Evolutionary conservation across 2,329 filamentous ascomycete species (phyloP), one percentile per base, ranked within the genome.

Genomic region (Calonectria henricotiae): DNA sequence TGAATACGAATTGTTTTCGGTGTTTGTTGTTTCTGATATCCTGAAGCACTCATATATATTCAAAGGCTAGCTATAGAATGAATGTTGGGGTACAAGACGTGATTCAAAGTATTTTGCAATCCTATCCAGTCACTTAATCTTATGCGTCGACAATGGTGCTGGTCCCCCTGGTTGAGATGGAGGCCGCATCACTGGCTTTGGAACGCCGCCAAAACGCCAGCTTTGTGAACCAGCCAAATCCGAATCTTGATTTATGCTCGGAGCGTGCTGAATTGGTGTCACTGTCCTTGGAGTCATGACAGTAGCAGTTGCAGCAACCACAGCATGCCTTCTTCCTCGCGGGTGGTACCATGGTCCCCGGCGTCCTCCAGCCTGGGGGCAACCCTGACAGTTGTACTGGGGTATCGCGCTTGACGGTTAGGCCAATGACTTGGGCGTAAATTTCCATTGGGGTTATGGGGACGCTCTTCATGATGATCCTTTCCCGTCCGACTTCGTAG

Each of bases 261-360:
- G 25, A 32, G 17, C 32, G 37, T 25, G 25, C 27, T 5, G 39
- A 30, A 23, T 17, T 17, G 11, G 23, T 25, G 7, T 30, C 1
- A 25, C 13, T 54, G 15, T 37, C 44, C 20, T 39, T 60, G 37
- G 54, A 32, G 4, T 43, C 15, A 43, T 67, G 64, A n/a, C 64
- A 67, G 54, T 13, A 51, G 64, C 64, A 67, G 15, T 15, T 20
- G 54, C 64, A 67, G 8, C 64, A 67, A 13, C 64, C 64, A 20
- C 64, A 67, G 64, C 64, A 67, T 4, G 54, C 4, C 64, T 67
- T 67, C 44, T 51, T 67, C 20, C 5, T 30, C 3, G 6, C 7
- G 8, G 11, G 9, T 13, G 32, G 51, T 9, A n/a, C 37, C 17
- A 37, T 32, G 0, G 39, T 8, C 2, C 51, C 51, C 13, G 32